Conservation (phyloP, 225 moss, liverwort and hornwort genomes). For the Lunularia cruciata region DNA sequence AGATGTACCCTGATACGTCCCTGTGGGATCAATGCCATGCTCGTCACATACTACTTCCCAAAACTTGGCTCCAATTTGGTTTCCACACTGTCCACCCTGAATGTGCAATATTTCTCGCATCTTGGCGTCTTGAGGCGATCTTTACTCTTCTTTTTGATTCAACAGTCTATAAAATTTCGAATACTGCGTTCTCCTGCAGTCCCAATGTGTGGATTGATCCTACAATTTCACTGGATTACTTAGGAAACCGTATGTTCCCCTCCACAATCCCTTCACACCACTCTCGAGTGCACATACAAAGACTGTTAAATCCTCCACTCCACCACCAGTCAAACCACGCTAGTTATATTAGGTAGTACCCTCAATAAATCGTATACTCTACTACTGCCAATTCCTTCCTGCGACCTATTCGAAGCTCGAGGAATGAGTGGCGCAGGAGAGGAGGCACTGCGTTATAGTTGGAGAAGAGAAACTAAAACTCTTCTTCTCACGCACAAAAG, state of each 20-base stretch:
- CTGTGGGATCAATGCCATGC: conserved; percentile 53
- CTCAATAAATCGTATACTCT: neutral
- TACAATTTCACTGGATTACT: too few species aligned
- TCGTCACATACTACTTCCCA: conserved; percentile 53
- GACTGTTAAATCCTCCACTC: neutral
- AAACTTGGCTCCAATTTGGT: conserved; percentile 53
- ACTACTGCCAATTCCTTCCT: neutral
- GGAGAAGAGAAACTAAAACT: neutral
- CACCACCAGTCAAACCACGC: neutral
- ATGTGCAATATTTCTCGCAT: conserved; percentile 54
- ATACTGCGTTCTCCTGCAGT: conserved; percentile 1
- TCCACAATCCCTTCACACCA: too few species aligned
- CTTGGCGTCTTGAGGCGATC: conserved; percentile 20
- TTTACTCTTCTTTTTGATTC: neutral
- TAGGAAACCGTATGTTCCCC: too few species aligned
- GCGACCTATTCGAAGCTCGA: conserved; percentile 22
- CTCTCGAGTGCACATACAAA: neutral
- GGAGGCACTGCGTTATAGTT: conserved; percentile 2
- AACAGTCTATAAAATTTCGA: neutral
- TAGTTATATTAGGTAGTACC: neutral
- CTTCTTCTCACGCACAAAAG: neutral
- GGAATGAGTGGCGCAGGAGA: conserved; percentile 18
- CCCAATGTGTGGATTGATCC: neutral
- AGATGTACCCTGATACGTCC: conserved; percentile 43
- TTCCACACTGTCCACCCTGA: conserved; percentile 54